Evolutionary conservation across 257 asterid species (phyloP), one percentile per base, ranked within the genome.

Genomic region (Ligustrum vulgare): DNA sequence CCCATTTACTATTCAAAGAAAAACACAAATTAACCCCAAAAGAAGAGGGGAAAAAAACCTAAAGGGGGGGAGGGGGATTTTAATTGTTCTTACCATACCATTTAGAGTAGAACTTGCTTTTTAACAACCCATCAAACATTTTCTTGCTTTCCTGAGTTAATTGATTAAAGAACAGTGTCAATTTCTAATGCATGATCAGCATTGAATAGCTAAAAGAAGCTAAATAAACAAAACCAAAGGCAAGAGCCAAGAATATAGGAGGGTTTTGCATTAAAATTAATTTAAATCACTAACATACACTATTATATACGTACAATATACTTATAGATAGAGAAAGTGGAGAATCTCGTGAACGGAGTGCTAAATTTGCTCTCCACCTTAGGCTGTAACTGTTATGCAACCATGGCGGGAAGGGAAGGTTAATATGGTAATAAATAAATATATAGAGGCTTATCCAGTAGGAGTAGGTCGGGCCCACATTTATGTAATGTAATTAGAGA

Each of bases 101-200:
- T 90, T 87, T 94, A 51, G 85, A 18, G 45, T 63, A 84, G 76
- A 94, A 92, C 79, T 87, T 90, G 90, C 93, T 89, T 76, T 91
- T 90, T 80, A 85, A 67, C 69, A 88, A 75, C 63, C 82, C 81
- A 56, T 88, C 90, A 56, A 92, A 85, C 97, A 92, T 91, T 60
- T 86, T 86, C 45, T 16, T 25, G 20, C 2, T 13, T 73, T 25
- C 63, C 47, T 34, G 4, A 7, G 3, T 31, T 34, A 16, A 74
- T 37, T 15, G 67, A 28, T 28, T 28, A 60, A 67, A 34, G 15
- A 79, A 43, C 70, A 69, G 60, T 31, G 67, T 69, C 72, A 56
- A 79, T 64, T 63, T 70, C 43, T 22, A 87, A 82, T 63, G 88
- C 70, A 83, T 75, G 77, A 72, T 70, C 72, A 67, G 49, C 82